phyloP scores from a whole-genome alignment of 2,329 filamentous ascomycete genomes.

The Arachnopeziza araneosa region DNA sequence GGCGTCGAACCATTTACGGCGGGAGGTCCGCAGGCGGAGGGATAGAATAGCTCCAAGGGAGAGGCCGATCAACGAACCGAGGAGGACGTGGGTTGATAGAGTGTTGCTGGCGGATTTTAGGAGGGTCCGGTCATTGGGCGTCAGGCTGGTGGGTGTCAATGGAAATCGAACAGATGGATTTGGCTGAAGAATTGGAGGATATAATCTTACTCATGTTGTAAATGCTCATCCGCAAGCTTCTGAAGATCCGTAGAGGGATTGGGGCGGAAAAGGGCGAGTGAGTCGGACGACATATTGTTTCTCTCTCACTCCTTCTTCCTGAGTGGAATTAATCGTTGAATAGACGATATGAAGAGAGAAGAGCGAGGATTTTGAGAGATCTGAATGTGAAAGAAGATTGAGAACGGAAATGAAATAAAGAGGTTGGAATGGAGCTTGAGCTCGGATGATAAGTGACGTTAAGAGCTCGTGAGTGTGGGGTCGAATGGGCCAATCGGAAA shows the following conservation, averaged over 20 bases:
- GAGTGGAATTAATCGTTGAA: neutral
- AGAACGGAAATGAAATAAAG: neutral
- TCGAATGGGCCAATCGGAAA: neutral
- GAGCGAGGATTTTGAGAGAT: too few species aligned
- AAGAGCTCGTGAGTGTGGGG: neutral
- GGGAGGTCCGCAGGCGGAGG: neutral
- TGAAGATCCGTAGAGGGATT: neutral
- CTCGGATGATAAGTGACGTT: neutral
- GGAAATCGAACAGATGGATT: neutral
- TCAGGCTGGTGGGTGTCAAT: neutral
- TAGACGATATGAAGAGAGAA: neutral
- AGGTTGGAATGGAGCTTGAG: neutral
- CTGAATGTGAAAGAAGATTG: neutral
- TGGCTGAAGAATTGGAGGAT: neutral
- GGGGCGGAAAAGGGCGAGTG: neutral
- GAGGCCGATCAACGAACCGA: neutral
- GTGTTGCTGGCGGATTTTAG: neutral
- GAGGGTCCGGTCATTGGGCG: neutral
- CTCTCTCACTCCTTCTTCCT: neutral
- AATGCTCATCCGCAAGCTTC: neutral
- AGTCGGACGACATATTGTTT: neutral
- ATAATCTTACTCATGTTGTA: neutral
- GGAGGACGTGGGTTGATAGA: neutral
- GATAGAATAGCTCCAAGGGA: neutral
- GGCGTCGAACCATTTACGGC: neutral